Percentiles rank a stretch among this genome's conserved stretches.
Evolutionary conservation across 306 rosid species (phyloP).

Genomic region (Vicia sativa): DNA sequence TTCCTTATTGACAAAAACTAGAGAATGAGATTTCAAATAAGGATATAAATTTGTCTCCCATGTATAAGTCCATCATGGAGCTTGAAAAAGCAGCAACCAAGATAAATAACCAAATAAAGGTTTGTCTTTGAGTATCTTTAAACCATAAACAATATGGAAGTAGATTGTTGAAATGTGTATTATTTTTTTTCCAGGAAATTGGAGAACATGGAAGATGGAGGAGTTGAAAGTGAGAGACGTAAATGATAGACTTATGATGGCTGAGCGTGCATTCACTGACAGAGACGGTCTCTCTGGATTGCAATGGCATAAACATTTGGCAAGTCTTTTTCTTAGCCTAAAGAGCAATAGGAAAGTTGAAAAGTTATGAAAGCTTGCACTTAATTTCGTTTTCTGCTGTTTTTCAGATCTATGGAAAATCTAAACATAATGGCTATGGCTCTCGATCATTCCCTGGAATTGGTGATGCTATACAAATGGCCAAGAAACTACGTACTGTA

Average conservation of each 20-base stretch:
- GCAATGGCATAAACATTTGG: conserved; percentile 81
- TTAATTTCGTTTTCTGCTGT: not conserved
- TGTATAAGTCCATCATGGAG: conserved; percentile 58
- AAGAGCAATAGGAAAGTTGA: not conserved
- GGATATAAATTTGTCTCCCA: conserved; percentile 56
- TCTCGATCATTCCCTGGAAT: conserved; percentile 68
- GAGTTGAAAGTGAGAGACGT: conserved; percentile 57
- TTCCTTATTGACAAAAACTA: too few species aligned
- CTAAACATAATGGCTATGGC: conserved; percentile 63
- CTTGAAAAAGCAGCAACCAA: conserved; percentile 56
- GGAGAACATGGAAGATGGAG: conserved; percentile 52
- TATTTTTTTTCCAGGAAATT: conserved; percentile 55
- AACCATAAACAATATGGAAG: not conserved
- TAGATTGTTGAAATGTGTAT: conserved; percentile 1
- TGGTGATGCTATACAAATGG: conserved; percentile 52
- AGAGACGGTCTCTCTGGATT: conserved; percentile 66
- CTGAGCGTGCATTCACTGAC: conserved; percentile 74
- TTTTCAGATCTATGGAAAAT: conserved; percentile 66
- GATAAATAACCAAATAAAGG: conserved; percentile 58
- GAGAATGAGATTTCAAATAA: conserved; percentile 46
- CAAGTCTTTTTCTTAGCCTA: conserved; percentile 14
- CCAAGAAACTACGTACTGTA: conserved; percentile 40
- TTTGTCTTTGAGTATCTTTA: conserved; percentile 29
- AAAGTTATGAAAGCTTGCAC: not conserved
- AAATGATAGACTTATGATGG: conserved; percentile 74